Evolutionary conservation across 2,329 filamentous ascomycete species (phyloP), one percentile per base, ranked within the genome.

Genomic region (Fusarium sp.): DNA sequence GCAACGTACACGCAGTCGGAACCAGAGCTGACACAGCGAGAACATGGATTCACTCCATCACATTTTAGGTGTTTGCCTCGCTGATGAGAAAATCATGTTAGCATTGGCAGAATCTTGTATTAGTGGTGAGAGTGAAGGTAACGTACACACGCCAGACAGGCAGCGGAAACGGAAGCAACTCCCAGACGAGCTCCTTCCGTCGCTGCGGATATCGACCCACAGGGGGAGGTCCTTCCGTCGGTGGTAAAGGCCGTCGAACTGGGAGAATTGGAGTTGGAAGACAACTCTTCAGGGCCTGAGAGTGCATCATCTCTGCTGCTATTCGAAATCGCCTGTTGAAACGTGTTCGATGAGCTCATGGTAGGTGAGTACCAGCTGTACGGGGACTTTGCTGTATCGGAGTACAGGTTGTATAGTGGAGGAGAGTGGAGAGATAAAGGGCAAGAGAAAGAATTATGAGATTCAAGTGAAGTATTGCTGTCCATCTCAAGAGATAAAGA

Each of bases 61-160:
- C 92, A 94, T 77, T 93, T 94, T 51, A 94, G 84, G 78, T 94
- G 92, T 75, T 92, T 89, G 69, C 77, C 81, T 54, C 87, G 84
- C 87, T 89, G 76, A 34, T 27, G 25, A 15, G 38, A 27, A 27
- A 29, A 34, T 16, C 22, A 58, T 45, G 62, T 72, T 40, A 70
- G 69, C 18, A 44, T 40, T 54, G 30, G 38, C 25, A 22, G 9
- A 34, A 7, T 18, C 27, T 20, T 22, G 22, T 22, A 15, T 48
- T 24, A 59, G 29, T 44, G 25, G 27, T 10, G 20, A 6, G 12
- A 16, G 13, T 20, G 32, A 22, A 38, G 13, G 32, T 34, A 32
- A 80, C 85, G 80, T 81, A 88, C 86, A 77, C 86, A 88, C 59
- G 84, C 83, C 47, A 88, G 79, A 74, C 86, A 88, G 25, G 86